A percentile compares a stretch with the other conserved stretches of the same genome.
Conservation (phyloP, 2,329 filamentous ascomycete species). For the Pezicula carpinea region DNA sequence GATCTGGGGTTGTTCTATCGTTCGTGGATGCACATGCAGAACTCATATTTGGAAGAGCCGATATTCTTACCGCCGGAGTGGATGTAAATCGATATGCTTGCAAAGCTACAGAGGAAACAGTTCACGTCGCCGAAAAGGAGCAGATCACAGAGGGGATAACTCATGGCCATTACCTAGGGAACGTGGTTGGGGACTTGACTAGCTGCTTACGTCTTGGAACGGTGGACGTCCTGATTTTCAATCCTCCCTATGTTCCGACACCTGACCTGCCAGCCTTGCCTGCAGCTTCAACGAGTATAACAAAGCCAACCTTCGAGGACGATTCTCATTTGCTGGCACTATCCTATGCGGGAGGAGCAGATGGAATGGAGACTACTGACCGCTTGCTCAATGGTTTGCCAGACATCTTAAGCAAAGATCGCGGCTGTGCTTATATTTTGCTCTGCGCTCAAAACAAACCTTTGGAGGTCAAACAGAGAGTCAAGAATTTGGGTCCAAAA, state of each 20-base stretch:
- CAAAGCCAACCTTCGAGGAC: conserved; percentile 55
- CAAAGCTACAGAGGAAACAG: conserved; percentile 66
- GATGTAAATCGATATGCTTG: conserved; percentile 88
- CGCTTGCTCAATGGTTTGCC: conserved; percentile 69
- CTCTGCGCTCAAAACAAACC: conserved; percentile 90
- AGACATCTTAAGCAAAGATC: conserved; percentile 49
- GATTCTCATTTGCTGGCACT: conserved; percentile 81
- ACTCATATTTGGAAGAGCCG: conserved; percentile 65
- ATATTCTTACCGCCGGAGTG: conserved; percentile 68
- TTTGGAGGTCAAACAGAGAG: conserved; percentile 60
- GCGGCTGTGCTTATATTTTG: conserved; percentile 83
- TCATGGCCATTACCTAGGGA: conserved; percentile 55
- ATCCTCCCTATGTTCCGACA: conserved; percentile 94
- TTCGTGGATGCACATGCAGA: conserved; percentile 76
- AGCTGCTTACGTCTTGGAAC: conserved; percentile 50
- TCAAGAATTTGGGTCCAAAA: conserved; percentile 48
- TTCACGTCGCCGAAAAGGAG: conserved; percentile 42
- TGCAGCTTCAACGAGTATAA: conserved; percentile 21
- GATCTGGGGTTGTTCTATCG: conserved; percentile 89
- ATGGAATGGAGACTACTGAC: conserved; percentile 93
- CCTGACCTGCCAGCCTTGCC: conserved; percentile 60
- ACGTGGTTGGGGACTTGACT: conserved; percentile 66
- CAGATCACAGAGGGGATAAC: conserved; percentile 29
- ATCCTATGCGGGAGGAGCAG: conserved; percentile 80
- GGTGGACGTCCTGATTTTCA: conserved; percentile 89